A percentile compares a stretch with the other conserved stretches of the same genome.
Conservation (phyloP, 495 filamentous ascomycete species). For the Tuber borchii region DNA sequence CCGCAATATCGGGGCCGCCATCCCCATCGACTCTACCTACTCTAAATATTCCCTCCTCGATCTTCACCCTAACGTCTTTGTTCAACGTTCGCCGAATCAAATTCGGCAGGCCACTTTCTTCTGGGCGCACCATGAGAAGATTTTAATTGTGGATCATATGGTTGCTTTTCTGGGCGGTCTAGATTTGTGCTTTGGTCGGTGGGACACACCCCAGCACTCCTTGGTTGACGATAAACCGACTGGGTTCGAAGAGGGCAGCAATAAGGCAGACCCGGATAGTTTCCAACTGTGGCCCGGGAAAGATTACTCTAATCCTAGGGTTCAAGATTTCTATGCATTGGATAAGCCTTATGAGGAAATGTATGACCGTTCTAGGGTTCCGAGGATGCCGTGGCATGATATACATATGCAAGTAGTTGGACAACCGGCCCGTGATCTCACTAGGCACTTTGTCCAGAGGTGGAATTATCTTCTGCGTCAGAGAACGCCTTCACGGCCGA, state of each 20-base stretch:
- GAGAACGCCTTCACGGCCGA: constrained; percentile 86
- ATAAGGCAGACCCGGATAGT: constrained; percentile 76
- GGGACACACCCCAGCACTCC: constrained; percentile 91
- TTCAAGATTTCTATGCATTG: constrained; percentile 88
- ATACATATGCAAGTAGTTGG: constrained; percentile 98
- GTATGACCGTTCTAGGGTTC: constrained; percentile 83
- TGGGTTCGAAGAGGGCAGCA: constrained; percentile 72
- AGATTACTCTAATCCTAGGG: constrained; percentile 94
- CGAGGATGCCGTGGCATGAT: constrained; percentile 98
- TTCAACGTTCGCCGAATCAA: constrained; percentile 93
- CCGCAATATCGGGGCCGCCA: constrained; percentile 93
- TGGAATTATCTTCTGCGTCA: constrained; percentile 98
- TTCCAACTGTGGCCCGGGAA: constrained; percentile 98
- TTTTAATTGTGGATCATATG: constrained; percentile 91
- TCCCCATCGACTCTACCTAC: constrained; percentile 98
- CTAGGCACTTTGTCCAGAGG: constrained; percentile 94
- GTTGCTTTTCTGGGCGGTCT: constrained; percentile 94
- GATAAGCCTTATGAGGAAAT: constrained; percentile 98
- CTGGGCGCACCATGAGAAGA: constrained; percentile 97
- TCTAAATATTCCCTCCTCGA: constrained; percentile 97
- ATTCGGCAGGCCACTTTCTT: constrained; percentile 99
- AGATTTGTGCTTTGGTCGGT: constrained; percentile 93
- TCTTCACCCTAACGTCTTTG: constrained; percentile 90
- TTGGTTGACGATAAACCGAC: constrained; percentile 90
- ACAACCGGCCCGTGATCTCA: constrained; percentile 88